Evolutionary conservation across 2,329 filamentous ascomycete species (phyloP), one percentile per base, ranked within the genome.

Genomic region (Cladobotryum protrusum): DNA sequence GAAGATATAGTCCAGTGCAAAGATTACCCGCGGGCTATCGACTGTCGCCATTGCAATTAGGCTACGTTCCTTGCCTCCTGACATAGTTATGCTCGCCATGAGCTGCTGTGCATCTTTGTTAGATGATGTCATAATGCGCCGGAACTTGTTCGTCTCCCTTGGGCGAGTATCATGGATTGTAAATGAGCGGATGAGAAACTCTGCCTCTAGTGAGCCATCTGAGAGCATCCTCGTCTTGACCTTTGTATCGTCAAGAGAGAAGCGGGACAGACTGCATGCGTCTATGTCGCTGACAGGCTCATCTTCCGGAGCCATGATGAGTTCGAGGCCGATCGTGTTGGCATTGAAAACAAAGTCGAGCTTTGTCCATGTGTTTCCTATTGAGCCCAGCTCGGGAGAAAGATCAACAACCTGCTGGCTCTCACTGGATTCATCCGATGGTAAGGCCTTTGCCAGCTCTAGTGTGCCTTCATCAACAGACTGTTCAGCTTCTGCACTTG

Each of bases 81-180:
- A 90, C 68, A 99, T 95, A 0, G 91, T 95, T 4, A 99, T 74
- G 64, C 87, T 96, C 15, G 93, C 93, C 93, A 99, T 99, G 62
- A 99, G 91, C 60, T 99, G 95, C 66, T 97, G 91, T 42, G 93
- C 90, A 49, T 91, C 86, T 59, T 90, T 92, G 67, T 96, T 97
- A 62, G 91, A 90, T 49, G 95, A 85, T 2, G 91, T 91, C 93
- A 99, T 97, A 70, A 99, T 96, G 66, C 92, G 95, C 45, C 90
- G 83, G 76, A 95, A 99, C 64, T 95, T 96, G 73, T 96, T 99
- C 5, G 86, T 87, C 59, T 95, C 91, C 48, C 82, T 81, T 4
- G 83, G 84, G n/a, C 95, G 85, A 55, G 87, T 96, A 65, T 99
- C 93, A 49, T 88, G 82, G 56, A 97, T 96, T 0, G 90, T 96